phyloP scores from a whole-genome alignment of 1,284 basidiomycete species.

The Ustilago trichophora region DNA sequence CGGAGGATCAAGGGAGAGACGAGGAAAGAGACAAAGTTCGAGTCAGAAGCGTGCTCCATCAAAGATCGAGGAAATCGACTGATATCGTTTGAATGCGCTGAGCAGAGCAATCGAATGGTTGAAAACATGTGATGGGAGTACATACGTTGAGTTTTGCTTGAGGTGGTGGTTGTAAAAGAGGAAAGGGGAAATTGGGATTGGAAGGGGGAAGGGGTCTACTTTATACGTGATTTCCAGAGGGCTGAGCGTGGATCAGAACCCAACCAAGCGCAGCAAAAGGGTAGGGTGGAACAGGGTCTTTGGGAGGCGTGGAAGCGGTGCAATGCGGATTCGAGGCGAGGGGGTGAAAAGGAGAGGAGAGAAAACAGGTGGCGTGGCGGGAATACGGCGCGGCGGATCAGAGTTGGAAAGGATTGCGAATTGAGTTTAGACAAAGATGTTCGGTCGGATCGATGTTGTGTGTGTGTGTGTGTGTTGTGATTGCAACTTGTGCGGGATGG shows the following conservation, averaged over 20 bases:
- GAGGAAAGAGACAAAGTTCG: conserved; percentile 1
- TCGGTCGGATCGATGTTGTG: conserved; percentile 45
- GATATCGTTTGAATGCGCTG: neutral
- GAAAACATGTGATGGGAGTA: conserved; percentile 20
- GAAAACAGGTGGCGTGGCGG: conserved; percentile 9
- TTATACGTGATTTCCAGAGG: conserved; percentile 35
- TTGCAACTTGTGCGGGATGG: no score
- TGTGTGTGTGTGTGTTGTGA: conserved; percentile 26
- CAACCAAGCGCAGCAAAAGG: conserved; percentile 1
- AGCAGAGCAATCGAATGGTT: neutral
- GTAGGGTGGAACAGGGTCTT: no score
- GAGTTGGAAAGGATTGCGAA: conserved; percentile 11
- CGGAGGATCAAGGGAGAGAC: neutral
- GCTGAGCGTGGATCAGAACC: conserved; percentile 1
- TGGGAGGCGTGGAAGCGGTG: conserved; percentile 1
- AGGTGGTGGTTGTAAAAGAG: conserved; percentile 42
- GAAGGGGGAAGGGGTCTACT: conserved; percentile 16
- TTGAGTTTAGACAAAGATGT: conserved; percentile 2
- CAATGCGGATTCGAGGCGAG: conserved; percentile 8
- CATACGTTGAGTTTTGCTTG: conserved; percentile 33
- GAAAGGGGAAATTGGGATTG: conserved; percentile 10
- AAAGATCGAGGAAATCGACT: no score
- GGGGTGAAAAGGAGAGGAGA: no score
- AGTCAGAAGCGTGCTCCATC: conserved; percentile 18
- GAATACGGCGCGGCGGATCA: no score